Base-by-base conservation (phyloP, 2,329 filamentous ascomycete species). In the Coniochaeta sp. region DNA sequence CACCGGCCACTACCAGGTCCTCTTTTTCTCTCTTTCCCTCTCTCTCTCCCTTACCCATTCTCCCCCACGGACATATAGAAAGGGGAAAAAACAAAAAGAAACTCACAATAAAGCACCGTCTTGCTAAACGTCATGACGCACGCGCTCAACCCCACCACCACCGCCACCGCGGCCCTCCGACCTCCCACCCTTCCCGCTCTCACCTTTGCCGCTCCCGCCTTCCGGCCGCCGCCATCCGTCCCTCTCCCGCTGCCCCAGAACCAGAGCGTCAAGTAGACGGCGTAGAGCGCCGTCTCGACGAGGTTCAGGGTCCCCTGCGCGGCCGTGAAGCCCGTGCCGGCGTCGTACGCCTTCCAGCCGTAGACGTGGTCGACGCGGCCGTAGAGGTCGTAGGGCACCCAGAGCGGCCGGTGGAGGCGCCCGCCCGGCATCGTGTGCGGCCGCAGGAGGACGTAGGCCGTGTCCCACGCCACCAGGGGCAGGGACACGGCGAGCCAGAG, bases 381-480 rank as follows among this genome's bases (percentile, higher is more conserved):
- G 71, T 96, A 95, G 1, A 95, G 80, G 62, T 79, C 81, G 70
- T 96, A 96, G 0, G 88, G 89, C 28, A 70, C 72, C 79, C 82
- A 96, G 38, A 95, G 61, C 1, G 87, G 87, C 71, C 71, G 74
- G 71, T 95, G 88, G 50, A 86, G 72, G 46, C 68, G 70, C 14
- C 90, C 90, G 58, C 89, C 88, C 0, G 85, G 82, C 87, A 96
- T 94, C 52, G 83, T 87, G 67, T 85, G 81, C 27, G 91, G 91
- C 18, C 91, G 87, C 51, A 88, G 72, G 46, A 95, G 74, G 33
- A 95, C 82, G 71, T 95, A 96, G 53, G 75, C 73, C 27, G 80
- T 81, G 71, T 96, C 91, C 91, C 91, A 95, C 49, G 81, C 63
- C 48, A 95, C 89, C 54, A 95, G 77, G 1, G 88, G 89, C 14